Base-by-base conservation (phyloP, 257 asterid species). In the Prunella vulgaris region DNA sequence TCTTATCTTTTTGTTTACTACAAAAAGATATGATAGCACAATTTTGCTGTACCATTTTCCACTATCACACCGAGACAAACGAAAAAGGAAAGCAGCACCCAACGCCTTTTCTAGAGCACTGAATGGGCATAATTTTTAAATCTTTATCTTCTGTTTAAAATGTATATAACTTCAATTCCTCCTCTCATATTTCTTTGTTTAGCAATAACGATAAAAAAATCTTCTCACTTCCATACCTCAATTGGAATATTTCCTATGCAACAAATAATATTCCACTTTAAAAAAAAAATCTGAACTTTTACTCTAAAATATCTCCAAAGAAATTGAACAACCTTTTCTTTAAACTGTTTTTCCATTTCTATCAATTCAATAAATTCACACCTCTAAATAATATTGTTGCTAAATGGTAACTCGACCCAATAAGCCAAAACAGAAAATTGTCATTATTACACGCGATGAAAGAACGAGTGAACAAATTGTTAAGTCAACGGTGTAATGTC, bases 41-140 rank as follows among this genome's bases (percentile, higher is more conserved):
- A 73, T 28, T 61, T 66, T 66, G 80, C 74, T 80, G 81, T 72
- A 72, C 79, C 80, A 10, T 66, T 74, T 58, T 56, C 87, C 87
- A 83, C 85, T 75, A 64, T 66, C 76, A 42, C 5, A 40, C 78
- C 56, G 22, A 22, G 83, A 82, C 81, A 62, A 71, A 51, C 10
- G 56, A 21, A 78, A 78, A 40, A 44, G 60, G 72, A 60, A 67
- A 62, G 79, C 77, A 66, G 73, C 52, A 5, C 57, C 63, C 3
- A 42, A 59, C 74, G 70, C 82, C 81, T 48, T 70, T 64, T 76
- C 58, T 70, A 46, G 70, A 69, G 70, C 66, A 74, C 73, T 62
- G 54, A 62, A 58, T 68, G 69, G 79, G 76, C 67, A 78, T 64
- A 46, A 20, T 24, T 48, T 63, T 64, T 51, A 27, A n/a, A 27